Evolutionary conservation across 202 grass and related monocot species (phyloP), one percentile per base, ranked within the genome.

Genomic region (Bolboschoenoplectus hybrid): DNA sequence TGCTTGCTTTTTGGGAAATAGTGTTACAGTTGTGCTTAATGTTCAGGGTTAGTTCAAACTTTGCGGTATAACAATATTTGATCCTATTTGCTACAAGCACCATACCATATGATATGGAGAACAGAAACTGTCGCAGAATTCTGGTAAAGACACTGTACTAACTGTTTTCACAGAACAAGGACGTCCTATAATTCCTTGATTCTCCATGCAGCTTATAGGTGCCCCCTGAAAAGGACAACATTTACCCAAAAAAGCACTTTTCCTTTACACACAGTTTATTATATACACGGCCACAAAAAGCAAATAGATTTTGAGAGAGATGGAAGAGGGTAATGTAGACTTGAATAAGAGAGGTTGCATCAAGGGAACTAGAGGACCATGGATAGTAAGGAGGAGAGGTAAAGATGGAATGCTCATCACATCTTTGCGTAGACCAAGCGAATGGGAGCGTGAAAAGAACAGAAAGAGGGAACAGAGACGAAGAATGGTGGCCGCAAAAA

Each of bases 381-480:
- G 95, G 95, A 92, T 85, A 47, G 93, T 97, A 85, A 78, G 81
- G 12, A 89, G 93, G 84, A 82, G 63, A 1, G 88, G 86, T 3
- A 85, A 90, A 3, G 93, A 87, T 52, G 95, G 93, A 50, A 62
- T 11, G 74, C 36, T 95, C 55, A 88, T 71, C 67, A 89, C 84
- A 61, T 95, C 93, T 74, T 85, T 92, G 45, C 36, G 95, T 84
- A 85, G 87, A 85, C 95, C 91, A 32, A 95, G 91, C 77, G 87
- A 88, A 0, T 81, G 85, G 81, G 95, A 97, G 89, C 68, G 95
- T 60, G 95, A 95, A 91, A 97, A 95, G 85, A 97, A 97, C 82
- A 86, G 91, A 72, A 86, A 88, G 83, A 88, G 93, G 4, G 95
- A 97, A 93, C 88, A 87, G 61, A 82, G 88, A 16, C 84, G 95